These are phyloP conservation scores for Pichia thaimueangensis DNA, from an alignment of 805 yeast species.

Conservation along the genomic window DNA sequence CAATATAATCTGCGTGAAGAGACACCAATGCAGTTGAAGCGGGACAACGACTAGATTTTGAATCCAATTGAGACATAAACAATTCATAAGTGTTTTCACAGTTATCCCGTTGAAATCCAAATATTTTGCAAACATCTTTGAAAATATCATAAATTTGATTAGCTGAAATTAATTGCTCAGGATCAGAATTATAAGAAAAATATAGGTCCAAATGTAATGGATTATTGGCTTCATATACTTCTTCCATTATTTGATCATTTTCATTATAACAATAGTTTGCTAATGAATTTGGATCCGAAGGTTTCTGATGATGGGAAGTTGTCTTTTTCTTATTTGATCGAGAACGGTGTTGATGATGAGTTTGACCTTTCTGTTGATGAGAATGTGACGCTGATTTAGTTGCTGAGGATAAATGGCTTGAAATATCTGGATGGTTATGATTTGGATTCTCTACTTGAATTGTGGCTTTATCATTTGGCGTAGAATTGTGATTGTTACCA, in stretches of 20 bases:
- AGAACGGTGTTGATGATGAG: neutral
- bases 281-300: neutral
- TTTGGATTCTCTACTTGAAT: neutral
- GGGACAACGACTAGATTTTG: conserved; percentile 74
- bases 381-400: neutral
- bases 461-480: neutral
- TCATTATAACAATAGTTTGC: no score
- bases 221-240: conserved; percentile 4
- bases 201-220: conserved; percentile 34
- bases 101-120: conserved; percentile 83
- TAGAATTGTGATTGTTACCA: neutral
- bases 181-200: conserved; percentile 53
- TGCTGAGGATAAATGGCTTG: no score
- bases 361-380: neutral
- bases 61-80: conserved; percentile 74
- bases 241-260: no score
- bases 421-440: no score
- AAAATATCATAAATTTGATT: conserved; percentile 59
- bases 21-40: conserved; percentile 67
- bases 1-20: conserved; percentile 85
- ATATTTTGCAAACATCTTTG: conserved; percentile 46
- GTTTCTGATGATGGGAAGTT: no score
- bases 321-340: no score
- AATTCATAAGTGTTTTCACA: conserved; percentile 76
- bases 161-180: conserved; percentile 66